Evolutionary conservation across 331 rosid genomes (phyloP), one percentile per base, ranked within the genome.

Genomic region (Dryas integrifolia): DNA sequence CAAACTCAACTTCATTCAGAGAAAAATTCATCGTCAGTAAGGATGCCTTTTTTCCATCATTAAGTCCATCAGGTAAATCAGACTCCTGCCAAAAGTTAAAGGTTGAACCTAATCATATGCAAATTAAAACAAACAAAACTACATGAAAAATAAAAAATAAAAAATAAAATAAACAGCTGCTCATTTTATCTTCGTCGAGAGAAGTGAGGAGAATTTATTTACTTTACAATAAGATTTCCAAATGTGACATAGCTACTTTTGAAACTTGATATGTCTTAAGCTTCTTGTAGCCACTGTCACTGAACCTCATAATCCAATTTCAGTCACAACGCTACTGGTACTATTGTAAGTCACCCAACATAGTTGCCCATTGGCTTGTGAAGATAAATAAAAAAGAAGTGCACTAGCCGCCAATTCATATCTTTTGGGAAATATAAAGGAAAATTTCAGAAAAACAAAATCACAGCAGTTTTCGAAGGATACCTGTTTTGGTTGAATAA

Each of bases 21-120:
- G 89, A 77, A 80, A 95, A 95, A 38, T 89, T 89, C 98, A 95
- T 95, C 89, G 58, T 78, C 79, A 89, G 72, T 62, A 95, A 84
- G 69, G 96, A 79, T 59, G 84, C 83, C 79, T 85, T 86, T 82
- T 72, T 86, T 69, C 77, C 90, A 40, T 84, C 90, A 66, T 44
- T 24, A 61, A 35, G 69, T 35, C 59, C 90, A 72, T 15, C 47
- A 73, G 61, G 9, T 62, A 80, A 85, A 82, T 86, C 91, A 16
- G 81, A 84, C 85, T 93, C 97, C 98, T 93, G 90, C 79, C 46
- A 72, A 66, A 59, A 74, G 51, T 57, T 24, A 45, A 46, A 79
- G 49, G 76, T 76, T 66, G n/a, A 61, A 78, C 74, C 49, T 71
- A 70, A 79, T 45, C 69, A 71, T 38, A 53, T 71, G 43, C 65